Evolutionary conservation across 2,329 filamentous ascomycete species (phyloP), one percentile per base, ranked within the genome.

Genomic region (Nemania sp.): DNA sequence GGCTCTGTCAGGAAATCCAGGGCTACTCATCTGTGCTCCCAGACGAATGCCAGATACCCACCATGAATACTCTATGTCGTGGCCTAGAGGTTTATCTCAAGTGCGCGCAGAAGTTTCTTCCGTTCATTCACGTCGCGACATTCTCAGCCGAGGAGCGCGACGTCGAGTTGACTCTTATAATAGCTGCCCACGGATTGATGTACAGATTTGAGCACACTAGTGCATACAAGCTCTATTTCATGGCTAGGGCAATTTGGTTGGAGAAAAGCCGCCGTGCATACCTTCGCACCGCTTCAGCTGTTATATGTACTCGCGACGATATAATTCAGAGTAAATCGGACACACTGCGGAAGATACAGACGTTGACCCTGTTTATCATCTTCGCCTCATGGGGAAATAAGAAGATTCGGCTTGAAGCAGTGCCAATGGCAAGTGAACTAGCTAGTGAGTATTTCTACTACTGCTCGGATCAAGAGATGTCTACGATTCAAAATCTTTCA

Each of bases 151-250:
- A 74, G 19, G 71, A 67, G 40, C 73, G 67, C 49, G 73, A 74
- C 9, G 73, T 75, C 1, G 79, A 81, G 62, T 68, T 82, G 9
- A 70, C 78, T 2, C 70, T 82, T 2, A 76, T 77, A 9, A 71
- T 81, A 53, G 77, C 78, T 26, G 78, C 79, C 14, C 75, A 77
- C 6, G 76, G 77, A 1, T 71, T 76, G 1, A 69, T 75, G 28
- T 77, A 77, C 60, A 70, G 77, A 23, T 81, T 81, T 60, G 79
- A 82, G 58, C 68, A 70, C 14, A 68, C 70, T 8, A 70, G 77
- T 44, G 80, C 79, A 0, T 80, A 83, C 31, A 76, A 82, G 39
- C 72, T 84, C 2, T 84, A 83, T 62, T 78, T 80, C 64, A 78
- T 79, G 11, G 79, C 80, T 9, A 81, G 79, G 60, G 73, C 78